phyloP scores from a whole-genome alignment of 2,329 filamentous ascomycete genomes.

The Fusarium camptoceras region DNA sequence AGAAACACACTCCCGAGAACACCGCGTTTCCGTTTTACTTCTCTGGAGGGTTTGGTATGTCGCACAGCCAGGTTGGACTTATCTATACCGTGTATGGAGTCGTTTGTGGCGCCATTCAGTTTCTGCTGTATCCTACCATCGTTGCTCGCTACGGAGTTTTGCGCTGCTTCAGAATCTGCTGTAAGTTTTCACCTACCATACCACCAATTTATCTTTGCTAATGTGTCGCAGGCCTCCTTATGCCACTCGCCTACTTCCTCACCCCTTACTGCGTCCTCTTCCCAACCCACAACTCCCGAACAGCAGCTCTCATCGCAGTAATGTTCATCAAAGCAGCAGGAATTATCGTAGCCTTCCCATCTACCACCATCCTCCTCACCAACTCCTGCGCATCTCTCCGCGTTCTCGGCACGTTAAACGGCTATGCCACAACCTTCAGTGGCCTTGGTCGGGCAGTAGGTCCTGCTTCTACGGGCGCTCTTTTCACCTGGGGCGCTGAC shows the following conservation, averaged over 20 bases:
- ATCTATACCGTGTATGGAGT: constrained; percentile 88
- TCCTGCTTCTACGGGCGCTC: constrained; percentile 76
- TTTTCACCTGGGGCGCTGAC: constrained; percentile 82
- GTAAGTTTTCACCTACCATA: constrained; percentile 48
- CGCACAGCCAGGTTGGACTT: constrained; percentile 80
- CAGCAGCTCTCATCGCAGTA: constrained; percentile 71
- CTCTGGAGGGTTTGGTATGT: constrained; percentile 80
- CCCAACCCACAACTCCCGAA: constrained; percentile 60
- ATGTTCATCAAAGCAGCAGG: constrained; percentile 80
- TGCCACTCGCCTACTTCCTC: constrained; percentile 82
- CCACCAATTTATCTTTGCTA: neutral
- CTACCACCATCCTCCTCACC: constrained; percentile 88
- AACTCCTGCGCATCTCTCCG: constrained; percentile 81
- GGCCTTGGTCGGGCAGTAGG: constrained; percentile 84
- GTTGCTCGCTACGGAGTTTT: constrained; percentile 80
- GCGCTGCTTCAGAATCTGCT: constrained; percentile 75
- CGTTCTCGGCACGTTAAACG: constrained; percentile 89
- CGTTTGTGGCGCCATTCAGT: constrained; percentile 83
- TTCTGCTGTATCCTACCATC: constrained; percentile 83
- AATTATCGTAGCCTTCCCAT: constrained; percentile 89
- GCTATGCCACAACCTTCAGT: constrained; percentile 85
- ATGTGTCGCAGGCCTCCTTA: constrained; percentile 64
- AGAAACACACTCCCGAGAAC: constrained; percentile 68
- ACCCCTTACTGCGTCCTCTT: constrained; percentile 83
- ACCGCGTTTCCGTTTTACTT: constrained; percentile 82